Base-by-base conservation (phyloP, 2,329 filamentous ascomycete genomes). In the Alternaria angustiovoidea region DNA sequence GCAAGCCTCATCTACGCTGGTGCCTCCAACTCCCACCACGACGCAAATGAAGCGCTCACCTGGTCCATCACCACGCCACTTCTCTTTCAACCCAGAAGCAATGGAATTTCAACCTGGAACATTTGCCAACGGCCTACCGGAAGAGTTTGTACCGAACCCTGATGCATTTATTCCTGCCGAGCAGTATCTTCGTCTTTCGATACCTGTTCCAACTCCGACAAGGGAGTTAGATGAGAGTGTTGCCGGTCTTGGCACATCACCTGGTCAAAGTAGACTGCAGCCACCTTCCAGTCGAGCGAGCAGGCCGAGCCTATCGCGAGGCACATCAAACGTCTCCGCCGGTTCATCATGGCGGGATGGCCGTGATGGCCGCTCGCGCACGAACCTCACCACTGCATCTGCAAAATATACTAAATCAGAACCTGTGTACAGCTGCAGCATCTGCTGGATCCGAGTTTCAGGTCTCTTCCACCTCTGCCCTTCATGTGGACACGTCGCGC, bases 361-460 rank as follows among this genome's bases (percentile, higher is more conserved):
- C 8, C 61, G 64, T 22, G 62, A 63, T 8, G 54, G 57, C 9
- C 65, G 61, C 32, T 56, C 66, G 34, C 59, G 57, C 20, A 54
- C 59, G 14, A 57, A 49, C 3, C 39, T 60, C 30, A 61, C 62
- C 9, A 54, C 59, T 2, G 49, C 57, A 11, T 48, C 62, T 4
- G 46, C 65, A 18, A 69, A 66, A 43, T 51, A 59, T n/a, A 26
- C 44, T 11, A 64, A 66, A 41, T 48, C 52, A 2, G 70, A 74
- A 11, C 63, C 67, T 1, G 66, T 74, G 0, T 76, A 76, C 53
- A 73, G 69, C 47, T 79, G 77, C 63, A 73, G 71, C 38, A 75
- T 79, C 38, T 79, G 77, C 59, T 79, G 76, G 77, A 73, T 79
- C 41, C 70, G 72, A 8, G 72, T 79, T 22, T 67, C 64, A 2